These are phyloP conservation scores for Rhododendron kiyosumense DNA, from an alignment of 148 eudicot species.

Conservation along the genomic window DNA sequence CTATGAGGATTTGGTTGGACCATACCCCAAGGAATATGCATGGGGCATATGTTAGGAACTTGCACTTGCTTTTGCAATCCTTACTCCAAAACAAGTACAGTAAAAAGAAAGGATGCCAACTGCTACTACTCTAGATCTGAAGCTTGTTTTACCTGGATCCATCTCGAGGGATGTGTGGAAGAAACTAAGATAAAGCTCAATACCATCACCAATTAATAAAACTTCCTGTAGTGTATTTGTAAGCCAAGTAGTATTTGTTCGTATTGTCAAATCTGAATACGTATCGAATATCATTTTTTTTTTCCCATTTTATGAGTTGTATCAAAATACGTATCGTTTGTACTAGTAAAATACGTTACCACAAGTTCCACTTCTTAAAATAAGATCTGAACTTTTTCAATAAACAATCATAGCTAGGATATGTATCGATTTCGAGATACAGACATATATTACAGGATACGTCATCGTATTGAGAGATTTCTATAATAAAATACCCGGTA, in stretches of 20 bases:
- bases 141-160: background rate
- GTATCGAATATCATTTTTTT: too few relatives aligned
- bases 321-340: too few relatives aligned
- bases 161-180: background rate
- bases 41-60: background rate
- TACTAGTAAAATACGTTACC: background rate
- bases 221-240: background rate
- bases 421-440: too few relatives aligned
- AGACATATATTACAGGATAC: too few relatives aligned
- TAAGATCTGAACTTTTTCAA: background rate
- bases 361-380: background rate
- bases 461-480: background rate
- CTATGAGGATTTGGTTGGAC: background rate
- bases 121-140: background rate
- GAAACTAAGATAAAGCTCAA: background rate
- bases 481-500: background rate
- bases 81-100: background rate
- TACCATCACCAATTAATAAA: background rate
- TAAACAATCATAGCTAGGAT: too few relatives aligned
- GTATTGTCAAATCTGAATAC: background rate
- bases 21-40: background rate
- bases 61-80: background rate
- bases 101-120: background rate
- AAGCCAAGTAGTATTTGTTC: background rate
- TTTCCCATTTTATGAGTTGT: too few relatives aligned